phyloP scores from a whole-genome alignment of 2,329 filamentous ascomycete genomes.

The Aureobasidium leucospermi region DNA sequence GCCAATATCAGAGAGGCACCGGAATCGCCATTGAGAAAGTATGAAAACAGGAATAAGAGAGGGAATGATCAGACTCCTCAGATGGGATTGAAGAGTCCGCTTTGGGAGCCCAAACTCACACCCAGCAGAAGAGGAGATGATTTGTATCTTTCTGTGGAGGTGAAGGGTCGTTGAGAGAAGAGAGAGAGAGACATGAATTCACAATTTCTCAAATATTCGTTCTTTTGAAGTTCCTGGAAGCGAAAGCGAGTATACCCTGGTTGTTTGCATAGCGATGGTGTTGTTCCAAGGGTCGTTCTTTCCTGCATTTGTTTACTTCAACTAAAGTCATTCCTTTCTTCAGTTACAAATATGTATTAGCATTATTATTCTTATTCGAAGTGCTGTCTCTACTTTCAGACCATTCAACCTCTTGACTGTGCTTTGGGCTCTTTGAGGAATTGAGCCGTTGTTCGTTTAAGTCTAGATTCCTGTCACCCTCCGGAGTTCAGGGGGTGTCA shows the following conservation, averaged over 20 bases:
- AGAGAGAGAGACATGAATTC: constrained; percentile 12
- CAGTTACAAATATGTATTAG: background rate
- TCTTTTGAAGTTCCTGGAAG: background rate
- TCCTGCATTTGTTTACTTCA: background rate
- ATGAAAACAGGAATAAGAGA: constrained; percentile 18
- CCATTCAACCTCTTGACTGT: too few species aligned
- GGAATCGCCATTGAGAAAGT: constrained; percentile 25
- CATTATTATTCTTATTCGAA: background rate
- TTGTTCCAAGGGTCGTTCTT: background rate
- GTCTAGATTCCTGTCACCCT: too few species aligned
- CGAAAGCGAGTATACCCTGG: constrained; percentile 1
- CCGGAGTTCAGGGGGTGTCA: too few species aligned
- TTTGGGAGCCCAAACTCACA: constrained; percentile 59
- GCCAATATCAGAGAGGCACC: constrained; percentile 16
- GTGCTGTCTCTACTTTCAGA: too few species aligned
- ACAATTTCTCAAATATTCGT: constrained; percentile 3
- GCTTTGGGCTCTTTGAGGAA: too few species aligned
- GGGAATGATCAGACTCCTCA: background rate
- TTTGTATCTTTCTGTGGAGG: constrained; percentile 42
- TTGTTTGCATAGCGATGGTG: constrained; percentile 14
- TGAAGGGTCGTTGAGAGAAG: constrained; percentile 20
- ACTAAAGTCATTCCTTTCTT: background rate
- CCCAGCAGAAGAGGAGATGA: constrained; percentile 61
- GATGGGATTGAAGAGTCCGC: constrained; percentile 33
- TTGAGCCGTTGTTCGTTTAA: too few species aligned